These are phyloP conservation scores for Kodamaea fukazawae DNA, from an alignment of 805 yeast genomes.

Conservation along the genomic window DNA sequence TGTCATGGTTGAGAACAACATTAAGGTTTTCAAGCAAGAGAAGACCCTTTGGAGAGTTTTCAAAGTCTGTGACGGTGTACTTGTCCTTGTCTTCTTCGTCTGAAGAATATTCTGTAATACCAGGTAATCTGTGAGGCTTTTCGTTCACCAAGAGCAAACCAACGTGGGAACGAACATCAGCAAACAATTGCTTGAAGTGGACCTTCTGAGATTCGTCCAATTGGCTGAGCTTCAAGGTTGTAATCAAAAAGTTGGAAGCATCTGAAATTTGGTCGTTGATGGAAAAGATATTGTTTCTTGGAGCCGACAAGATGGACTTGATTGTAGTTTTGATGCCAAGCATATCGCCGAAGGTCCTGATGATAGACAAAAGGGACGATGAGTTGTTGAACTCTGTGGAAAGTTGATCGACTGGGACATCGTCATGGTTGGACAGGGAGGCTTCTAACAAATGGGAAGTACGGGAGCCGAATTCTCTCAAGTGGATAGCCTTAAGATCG, in stretches of 20 bases:
- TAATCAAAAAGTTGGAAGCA: constrained; percentile 25
- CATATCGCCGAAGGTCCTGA: constrained; percentile 33
- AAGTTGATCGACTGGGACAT: constrained; percentile 14
- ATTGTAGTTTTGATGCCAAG: constrained; percentile 26
- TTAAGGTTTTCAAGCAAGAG: constrained; percentile 19
- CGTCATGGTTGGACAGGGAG: constrained; percentile 36
- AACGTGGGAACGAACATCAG: constrained; percentile 26
- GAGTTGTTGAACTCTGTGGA: constrained; percentile 28
- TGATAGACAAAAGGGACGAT: constrained; percentile 33
- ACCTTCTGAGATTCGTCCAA: constrained; percentile 21
- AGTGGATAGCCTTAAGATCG: constrained; percentile 50
- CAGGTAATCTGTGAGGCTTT: constrained; percentile 1
- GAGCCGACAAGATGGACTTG: constrained; percentile 31
- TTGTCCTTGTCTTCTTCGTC: constrained; percentile 10
- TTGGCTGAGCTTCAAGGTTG: constrained; percentile 18
- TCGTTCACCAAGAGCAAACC: constrained; percentile 31
- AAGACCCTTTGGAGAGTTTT: constrained; percentile 10
- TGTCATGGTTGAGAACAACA: constrained; percentile 31
- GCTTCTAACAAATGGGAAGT: constrained; percentile 70
- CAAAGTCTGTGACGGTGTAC: constrained; percentile 6
- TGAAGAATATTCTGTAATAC: constrained; percentile 6
- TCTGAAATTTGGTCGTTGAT: constrained; percentile 32
- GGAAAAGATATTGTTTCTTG: constrained; percentile 26
- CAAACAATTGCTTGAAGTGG: constrained; percentile 27
- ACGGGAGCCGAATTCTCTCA: constrained; percentile 61